Base-by-base conservation (phyloP, 2,329 filamentous ascomycete species). In the Diplodia mutila region DNA sequence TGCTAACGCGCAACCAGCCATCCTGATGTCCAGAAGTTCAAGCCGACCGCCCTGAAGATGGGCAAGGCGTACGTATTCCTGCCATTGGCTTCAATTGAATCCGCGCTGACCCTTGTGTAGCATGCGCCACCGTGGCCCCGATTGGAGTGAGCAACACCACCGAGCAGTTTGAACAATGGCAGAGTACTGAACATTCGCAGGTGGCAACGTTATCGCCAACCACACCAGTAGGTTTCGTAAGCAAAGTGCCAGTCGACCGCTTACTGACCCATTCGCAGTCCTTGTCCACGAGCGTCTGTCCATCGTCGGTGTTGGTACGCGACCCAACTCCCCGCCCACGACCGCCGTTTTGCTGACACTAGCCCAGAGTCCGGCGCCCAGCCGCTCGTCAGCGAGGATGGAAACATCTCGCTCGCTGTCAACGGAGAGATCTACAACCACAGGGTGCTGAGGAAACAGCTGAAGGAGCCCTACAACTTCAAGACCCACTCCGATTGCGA, bases 391-490 rank as follows among this genome's bases (percentile, higher is more conserved):
- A 98, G 93, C 85, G 89, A 93, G 73, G 94, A 98, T 79, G 90
- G 89, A 72, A 90, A 86, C 75, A 90, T 99, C 75, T 90, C 94
- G 71, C 89, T 99, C 69, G 94, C 95, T 72, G 95, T 98, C 88
- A 99, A 99, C 82, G 95, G 95, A 82, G 95, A 99, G 81, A 99
- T 99, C 80, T 99, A 99, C 87, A 99, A 99, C 89, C 95, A 99
- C 84, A 91, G 94, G 78, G 88, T 97, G 76, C 86, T 99, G 76
- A 91, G 95, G 78, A 98, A 97, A 84, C 85, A 85, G 74, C 85
- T 97, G 75, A 92, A 92, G 82, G 88, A 85, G 69, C 87, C 89
- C 46, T 97, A 97, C 82, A 90, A 94, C 81, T 99, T 98, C 89
- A 97, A 97, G 89, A 99, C 95, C 72, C 91, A 95, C 78, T 98